Base-by-base conservation (phyloP, 176 grass and related monocot species). In the Triticum urartu region DNA sequence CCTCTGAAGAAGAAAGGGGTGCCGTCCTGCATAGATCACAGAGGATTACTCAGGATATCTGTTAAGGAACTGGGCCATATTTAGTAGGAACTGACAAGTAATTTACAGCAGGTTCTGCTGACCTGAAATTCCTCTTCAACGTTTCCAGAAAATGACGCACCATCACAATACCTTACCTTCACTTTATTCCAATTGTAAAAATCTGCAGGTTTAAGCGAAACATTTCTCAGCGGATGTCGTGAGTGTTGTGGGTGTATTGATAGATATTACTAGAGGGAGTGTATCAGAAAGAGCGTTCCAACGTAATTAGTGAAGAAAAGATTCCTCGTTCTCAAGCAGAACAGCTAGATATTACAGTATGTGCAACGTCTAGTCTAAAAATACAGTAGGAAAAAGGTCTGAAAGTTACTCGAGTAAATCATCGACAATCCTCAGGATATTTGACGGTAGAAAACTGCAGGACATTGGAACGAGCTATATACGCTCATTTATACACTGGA, bases 101-200 rank as follows among this genome's bases (percentile, higher is more conserved):
- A 82, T 35, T 1, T 17, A 40, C 50, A 83, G 2, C 26, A 48
- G 38, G 30, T 15, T 71, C 2, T 18, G 43, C 72, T 3, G 24
- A 91, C 91, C 91, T 89, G 88, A 32, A 81, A 9, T 86, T 93
- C 82, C 80, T 80, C 83, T 69, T 93, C 73, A 7, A 86, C 89
- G 59, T 94, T 60, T 32, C 95, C 95, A 69, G 91, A 90, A 64
- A 92, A 98, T 36, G 95, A 94, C 4, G 93, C 95, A 68, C 95
- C 95, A 26, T 98, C 95, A 48, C 96, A 98, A 47, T 95, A 98
- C 52, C 90, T 91, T 72, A 98, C 78, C 67, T 92, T 98, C 25
- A 95, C 96, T 86, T 92, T 98, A 54, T 98, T 98, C 96, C 96
- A 98, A 54, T 92, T 94, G 81, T 94, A 92, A 71, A 98, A 98